These are phyloP conservation scores for Furcasterigmium sp. DNA, from an alignment of 2,329 filamentous ascomycete species.

Conservation along the genomic window DNA sequence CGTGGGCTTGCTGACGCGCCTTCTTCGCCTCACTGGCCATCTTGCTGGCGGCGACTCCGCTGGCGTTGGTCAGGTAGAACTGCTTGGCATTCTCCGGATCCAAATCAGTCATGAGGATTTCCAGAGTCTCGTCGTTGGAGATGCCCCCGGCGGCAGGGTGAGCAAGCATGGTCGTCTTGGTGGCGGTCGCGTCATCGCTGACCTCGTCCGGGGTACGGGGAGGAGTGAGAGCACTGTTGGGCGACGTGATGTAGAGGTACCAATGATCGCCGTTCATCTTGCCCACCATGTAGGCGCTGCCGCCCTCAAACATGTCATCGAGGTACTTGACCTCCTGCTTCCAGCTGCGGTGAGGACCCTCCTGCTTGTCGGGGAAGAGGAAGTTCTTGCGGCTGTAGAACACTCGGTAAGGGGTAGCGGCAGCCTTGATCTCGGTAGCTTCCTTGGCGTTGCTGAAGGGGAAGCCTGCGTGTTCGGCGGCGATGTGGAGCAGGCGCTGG, in stretches of 20 bases:
- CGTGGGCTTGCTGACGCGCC: constrained; percentile 54
- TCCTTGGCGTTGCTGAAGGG: constrained; percentile 68
- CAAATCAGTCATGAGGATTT: constrained; percentile 69
- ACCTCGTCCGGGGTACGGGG: constrained; percentile 65
- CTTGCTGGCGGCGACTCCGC: constrained; percentile 80
- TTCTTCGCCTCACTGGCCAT: constrained; percentile 63
- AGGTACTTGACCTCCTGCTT: constrained; percentile 90
- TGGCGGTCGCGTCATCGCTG: constrained; percentile 39
- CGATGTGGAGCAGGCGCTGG: constrained; percentile 87
- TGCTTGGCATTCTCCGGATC: constrained; percentile 65
- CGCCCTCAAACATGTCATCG: constrained; percentile 84
- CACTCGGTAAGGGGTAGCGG: constrained; percentile 86
- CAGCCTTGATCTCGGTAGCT: constrained; percentile 61
- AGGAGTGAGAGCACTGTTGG: constrained; percentile 72
- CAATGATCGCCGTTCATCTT: constrained; percentile 99
- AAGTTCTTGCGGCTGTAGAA: constrained; percentile 99
- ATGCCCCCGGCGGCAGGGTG: constrained; percentile 32
- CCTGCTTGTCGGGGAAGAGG: constrained; percentile 89
- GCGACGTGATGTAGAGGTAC: constrained; percentile 95
- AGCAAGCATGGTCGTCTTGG: constrained; percentile 41
- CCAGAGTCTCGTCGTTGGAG: constrained; percentile 68
- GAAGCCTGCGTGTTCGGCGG: constrained; percentile 83
- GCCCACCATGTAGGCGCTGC: constrained; percentile 98
- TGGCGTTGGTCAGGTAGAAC: constrained; percentile 69
- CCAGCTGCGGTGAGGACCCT: constrained; percentile 94